Percentiles rank a stretch among this genome's conserved stretches.
Evolutionary conservation across 306 rosid genomes (phyloP).

Genomic region (Lathyrus aphaca): DNA sequence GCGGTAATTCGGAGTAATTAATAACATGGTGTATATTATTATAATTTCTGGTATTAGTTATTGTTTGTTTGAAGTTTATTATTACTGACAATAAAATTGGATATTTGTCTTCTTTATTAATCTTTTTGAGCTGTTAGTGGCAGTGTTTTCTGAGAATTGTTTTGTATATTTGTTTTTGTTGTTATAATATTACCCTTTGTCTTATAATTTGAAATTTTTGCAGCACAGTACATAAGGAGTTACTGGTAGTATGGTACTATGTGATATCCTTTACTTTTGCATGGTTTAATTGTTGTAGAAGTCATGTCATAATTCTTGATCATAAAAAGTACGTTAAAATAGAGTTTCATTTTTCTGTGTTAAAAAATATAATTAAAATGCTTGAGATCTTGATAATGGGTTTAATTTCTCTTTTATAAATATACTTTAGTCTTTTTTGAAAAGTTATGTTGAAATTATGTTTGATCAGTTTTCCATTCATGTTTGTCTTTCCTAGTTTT

Average conservation of each 20-base stretch:
- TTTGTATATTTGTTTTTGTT: conserved; percentile 17
- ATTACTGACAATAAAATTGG: conserved; percentile 26
- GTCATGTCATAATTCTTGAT: no score
- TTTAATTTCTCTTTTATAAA: no score
- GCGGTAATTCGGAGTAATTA: conserved; percentile 25
- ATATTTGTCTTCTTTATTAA: conserved; percentile 4
- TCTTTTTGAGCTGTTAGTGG: conserved; percentile 30
- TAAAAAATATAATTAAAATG: no score
- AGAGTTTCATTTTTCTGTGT: no score
- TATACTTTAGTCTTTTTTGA: no score
- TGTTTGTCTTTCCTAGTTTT: no score
- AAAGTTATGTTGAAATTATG: no score
- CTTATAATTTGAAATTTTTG: conserved; percentile 25
- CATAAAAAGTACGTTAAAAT: no score
- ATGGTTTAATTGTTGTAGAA: no score
- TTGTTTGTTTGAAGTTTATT: conserved; percentile 35
- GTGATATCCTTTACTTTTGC: neutral
- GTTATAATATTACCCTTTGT: conserved; percentile 14
- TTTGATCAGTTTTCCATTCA: no score
- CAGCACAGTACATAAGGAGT: neutral
- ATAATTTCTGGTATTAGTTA: conserved; percentile 29
- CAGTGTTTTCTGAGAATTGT: conserved; percentile 29
- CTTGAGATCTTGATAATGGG: no score
- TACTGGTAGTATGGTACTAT: neutral
- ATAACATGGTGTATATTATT: conserved; percentile 38